These are phyloP conservation scores for Kernera saxatilis DNA, from an alignment of 345 rosid genomes.

Conservation along the genomic window DNA sequence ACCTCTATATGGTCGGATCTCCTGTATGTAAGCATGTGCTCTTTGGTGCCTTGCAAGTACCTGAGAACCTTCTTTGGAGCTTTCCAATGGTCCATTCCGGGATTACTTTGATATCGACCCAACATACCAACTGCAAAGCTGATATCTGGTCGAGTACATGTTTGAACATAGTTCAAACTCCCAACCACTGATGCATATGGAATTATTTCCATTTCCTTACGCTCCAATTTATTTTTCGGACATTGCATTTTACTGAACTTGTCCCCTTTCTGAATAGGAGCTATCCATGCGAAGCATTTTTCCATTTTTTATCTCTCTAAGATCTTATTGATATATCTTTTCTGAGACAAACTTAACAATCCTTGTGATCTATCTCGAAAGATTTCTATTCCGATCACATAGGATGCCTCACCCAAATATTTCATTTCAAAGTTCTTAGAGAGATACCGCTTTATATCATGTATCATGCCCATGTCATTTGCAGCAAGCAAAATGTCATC, in stretches of 20 bases:
- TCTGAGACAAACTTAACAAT: not conserved
- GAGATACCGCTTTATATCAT: not conserved
- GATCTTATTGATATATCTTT: not conserved
- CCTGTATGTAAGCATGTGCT: not conserved
- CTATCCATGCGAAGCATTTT: not conserved
- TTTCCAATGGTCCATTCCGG: not conserved
- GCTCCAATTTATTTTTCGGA: too few relatives aligned
- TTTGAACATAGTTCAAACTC: too few relatives aligned
- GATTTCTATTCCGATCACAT: too few relatives aligned
- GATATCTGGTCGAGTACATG: too few relatives aligned
- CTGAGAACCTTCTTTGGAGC: not conserved
- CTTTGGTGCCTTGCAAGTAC: not conserved
- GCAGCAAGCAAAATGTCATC: not conserved
- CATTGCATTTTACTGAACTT: too few relatives aligned
- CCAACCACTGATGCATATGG: too few relatives aligned
- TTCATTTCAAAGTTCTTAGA: not conserved
- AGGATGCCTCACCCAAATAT: too few relatives aligned
- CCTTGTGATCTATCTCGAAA: not conserved
- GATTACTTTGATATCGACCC: not conserved
- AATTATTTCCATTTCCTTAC: too few relatives aligned
- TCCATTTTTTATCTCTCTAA: slow-evolving; percentile 1
- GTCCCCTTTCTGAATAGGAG: not conserved
- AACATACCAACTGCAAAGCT: not conserved
- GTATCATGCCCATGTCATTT: not conserved
- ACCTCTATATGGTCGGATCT: not conserved